Conservation (phyloP, 352 stramenopile genomes). For the Pythium rhizo-oryzae region DNA sequence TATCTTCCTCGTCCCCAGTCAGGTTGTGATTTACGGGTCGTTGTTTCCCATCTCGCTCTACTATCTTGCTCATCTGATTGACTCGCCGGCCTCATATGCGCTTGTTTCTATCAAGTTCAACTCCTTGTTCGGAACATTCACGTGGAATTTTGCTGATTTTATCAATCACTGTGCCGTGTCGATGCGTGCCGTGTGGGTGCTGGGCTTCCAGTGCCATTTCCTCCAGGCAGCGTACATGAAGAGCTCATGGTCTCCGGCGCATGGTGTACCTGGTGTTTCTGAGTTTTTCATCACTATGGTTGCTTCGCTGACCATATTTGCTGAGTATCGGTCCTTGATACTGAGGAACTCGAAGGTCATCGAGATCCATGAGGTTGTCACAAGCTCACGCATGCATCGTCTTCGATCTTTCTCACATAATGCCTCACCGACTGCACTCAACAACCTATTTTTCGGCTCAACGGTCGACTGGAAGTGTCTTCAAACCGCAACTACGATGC, state of each 20-base stretch:
- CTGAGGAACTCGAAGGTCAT: slow-evolving; percentile 6
- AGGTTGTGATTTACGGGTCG: slow-evolving; percentile 7
- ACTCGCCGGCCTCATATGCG: slow-evolving; percentile 30
- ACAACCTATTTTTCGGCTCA: slow-evolving; percentile 1
- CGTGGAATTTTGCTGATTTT: not conserved
- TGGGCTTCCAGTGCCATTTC: slow-evolving; percentile 22
- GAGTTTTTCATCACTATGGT: slow-evolving; percentile 32
- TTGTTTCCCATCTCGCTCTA: slow-evolving; percentile 39
- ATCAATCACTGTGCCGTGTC: slow-evolving; percentile 17
- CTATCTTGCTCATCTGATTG: slow-evolving; percentile 33
- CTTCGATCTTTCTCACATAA: not conserved
- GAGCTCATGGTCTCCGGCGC: slow-evolving; percentile 7
- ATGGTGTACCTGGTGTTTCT: slow-evolving; percentile 23
- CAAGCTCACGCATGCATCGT: not conserved
- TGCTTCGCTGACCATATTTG: slow-evolving; percentile 21
- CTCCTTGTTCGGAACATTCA: slow-evolving; percentile 15
- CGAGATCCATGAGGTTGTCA: not conserved
- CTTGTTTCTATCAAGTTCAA: slow-evolving; percentile 25
- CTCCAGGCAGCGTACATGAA: slow-evolving; percentile 4
- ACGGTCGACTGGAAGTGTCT: not conserved
- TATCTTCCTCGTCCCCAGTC: slow-evolving; percentile 8
- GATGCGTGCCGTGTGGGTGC: slow-evolving; percentile 37
- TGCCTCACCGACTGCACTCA: not conserved
- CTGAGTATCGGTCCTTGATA: not conserved
- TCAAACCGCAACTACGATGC: not conserved